Base-by-base conservation (phyloP, 2,329 filamentous ascomycete species). In the Teratosphaeria destructans region DNA sequence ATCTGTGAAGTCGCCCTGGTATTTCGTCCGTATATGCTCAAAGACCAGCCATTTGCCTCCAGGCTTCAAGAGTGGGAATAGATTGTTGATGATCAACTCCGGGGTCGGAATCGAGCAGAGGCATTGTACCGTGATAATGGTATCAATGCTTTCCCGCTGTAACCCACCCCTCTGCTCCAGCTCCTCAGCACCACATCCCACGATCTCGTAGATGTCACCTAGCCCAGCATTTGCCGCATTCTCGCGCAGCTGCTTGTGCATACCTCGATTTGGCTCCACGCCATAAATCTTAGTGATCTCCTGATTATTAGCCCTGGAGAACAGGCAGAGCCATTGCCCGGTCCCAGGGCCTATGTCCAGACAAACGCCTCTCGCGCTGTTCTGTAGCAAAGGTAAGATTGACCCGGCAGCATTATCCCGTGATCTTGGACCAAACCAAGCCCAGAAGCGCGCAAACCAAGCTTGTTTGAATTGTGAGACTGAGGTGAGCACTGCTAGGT, bases 401-500 rank as follows among this genome's bases (percentile, higher is more conserved):
- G 71, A 71, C 0, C 66, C 66, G 39, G 74, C 75, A 19, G 73
- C 77, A 49, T 63, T 67, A n/a, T 71, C 62, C 60, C 80, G 79
- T 3, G 82, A 75, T 3, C 70, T 61, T 0, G 84, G 82, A 0
- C 83, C 83, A 53, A 78, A 76, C 58, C 68, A 75, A 37, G 72
- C 71, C 85, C 85, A 88, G 73, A 88, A 86, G 49, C 73, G 72
- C 57, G 78, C 78, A 72, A 88, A 88, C 81, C 84, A 86, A 62
- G 67, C 70, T 53, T 73, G 67, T 65, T 76, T 73, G 66, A 75
- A 71, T 43, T 63, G 61, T 59, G 59, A 62, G 61, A 66, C 62
- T 52, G 60, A 64, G 55, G 65, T 57, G 27, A 73, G 62, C 49
- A 68, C 61, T 10, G 52, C 57, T 57, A 71, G 35, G 29, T 72